phyloP scores from a whole-genome alignment of 768 basidiomycete genomes.

The Pisolithus orientalis region DNA sequence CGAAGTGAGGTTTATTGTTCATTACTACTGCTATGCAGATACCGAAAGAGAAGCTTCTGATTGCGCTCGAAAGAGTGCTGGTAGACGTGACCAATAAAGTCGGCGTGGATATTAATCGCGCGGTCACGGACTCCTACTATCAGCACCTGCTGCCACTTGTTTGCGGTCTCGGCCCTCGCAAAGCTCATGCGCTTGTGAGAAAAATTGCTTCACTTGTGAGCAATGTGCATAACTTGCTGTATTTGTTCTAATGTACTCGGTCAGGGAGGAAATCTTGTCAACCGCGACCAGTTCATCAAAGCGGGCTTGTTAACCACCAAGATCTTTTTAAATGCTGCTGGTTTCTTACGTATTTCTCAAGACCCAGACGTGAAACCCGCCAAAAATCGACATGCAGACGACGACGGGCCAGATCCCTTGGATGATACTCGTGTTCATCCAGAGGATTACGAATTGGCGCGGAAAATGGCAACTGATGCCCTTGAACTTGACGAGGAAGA shows the following conservation, averaged over 20 bases:
- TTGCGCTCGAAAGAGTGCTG: slow-evolving; percentile 76
- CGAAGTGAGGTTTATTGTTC: neutral
- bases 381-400: slow-evolving; percentile 56
- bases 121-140: slow-evolving; percentile 84
- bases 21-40: slow-evolving; percentile 44
- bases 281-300: slow-evolving; percentile 85
- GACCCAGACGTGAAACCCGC: slow-evolving; percentile 56
- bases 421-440: slow-evolving; percentile 96
- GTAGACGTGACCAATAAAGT: slow-evolving; percentile 89
- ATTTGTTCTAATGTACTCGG: neutral
- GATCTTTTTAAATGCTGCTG: slow-evolving; percentile 90
- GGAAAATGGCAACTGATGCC: slow-evolving; percentile 97
- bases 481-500: slow-evolving; percentile 98
- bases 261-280: slow-evolving; percentile 82
- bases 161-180: slow-evolving; percentile 90
- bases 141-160: slow-evolving; percentile 85
- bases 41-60: slow-evolving; percentile 75
- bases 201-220: slow-evolving; percentile 73
- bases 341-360: slow-evolving; percentile 80
- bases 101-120: slow-evolving; percentile 95
- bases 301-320: slow-evolving; percentile 73
- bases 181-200: slow-evolving; percentile 78
- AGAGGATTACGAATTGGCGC: slow-evolving; percentile 94
- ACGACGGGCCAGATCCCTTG: slow-evolving; percentile 78
- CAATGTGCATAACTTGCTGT: slow-evolving; percentile 7